A percentile compares a stretch with the other conserved stretches of the same genome.
Evolutionary conservation across 2,329 filamentous ascomycete genomes (phyloP).

Genomic region (Xylaria sp.): DNA sequence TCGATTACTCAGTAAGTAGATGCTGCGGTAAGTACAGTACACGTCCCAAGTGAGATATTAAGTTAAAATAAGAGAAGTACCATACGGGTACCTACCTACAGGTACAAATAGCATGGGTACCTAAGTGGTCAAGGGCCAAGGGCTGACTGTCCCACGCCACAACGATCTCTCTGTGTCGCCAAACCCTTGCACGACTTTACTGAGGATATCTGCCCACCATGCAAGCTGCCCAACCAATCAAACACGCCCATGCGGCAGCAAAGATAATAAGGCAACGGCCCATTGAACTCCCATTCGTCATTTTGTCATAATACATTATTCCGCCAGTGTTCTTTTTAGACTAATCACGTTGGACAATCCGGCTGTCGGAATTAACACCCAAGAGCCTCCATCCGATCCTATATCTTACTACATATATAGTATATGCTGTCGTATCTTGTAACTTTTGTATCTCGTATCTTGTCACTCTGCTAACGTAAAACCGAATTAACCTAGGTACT

Average conservation of each 20-base stretch:
- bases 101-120: no score
- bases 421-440: no score
- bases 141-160: background rate
- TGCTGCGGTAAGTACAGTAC: no score
- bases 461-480: slow-evolving; percentile 13
- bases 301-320: background rate
- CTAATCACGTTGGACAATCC: slow-evolving; percentile 25
- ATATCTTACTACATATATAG: background rate
- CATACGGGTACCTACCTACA: no score
- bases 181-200: background rate
- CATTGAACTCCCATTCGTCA: slow-evolving; percentile 22
- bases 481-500: no score
- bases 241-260: background rate
- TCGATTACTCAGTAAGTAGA: no score
- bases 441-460: no score
- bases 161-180: background rate
- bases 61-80: no score
- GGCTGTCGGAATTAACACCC: slow-evolving; percentile 5
- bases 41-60: no score
- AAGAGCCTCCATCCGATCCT: slow-evolving; percentile 17
- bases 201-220: slow-evolving; percentile 3
- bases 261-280: background rate
- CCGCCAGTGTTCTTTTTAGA: slow-evolving; percentile 11
- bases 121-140: background rate
- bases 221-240: slow-evolving; percentile 13